phyloP scores from a whole-genome alignment of 768 basidiomycete genomes.

The Pulveroboletus frians region DNA sequence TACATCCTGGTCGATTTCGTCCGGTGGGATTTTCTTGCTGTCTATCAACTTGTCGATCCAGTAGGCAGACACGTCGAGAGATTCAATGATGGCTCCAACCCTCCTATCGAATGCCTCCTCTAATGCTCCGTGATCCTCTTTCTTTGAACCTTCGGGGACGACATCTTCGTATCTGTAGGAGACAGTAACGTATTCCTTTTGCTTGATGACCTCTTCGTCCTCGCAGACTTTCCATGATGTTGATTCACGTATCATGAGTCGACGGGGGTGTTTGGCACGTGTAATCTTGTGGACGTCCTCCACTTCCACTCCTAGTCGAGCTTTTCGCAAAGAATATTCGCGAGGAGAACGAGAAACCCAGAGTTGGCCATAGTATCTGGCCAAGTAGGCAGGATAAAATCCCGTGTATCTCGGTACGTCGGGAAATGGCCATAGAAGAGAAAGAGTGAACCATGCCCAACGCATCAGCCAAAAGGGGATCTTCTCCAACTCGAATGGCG shows the following conservation, averaged over 20 bases:
- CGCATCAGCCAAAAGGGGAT: slow-evolving; percentile 9
- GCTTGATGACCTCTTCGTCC: slow-evolving; percentile 1
- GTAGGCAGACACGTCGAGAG: slow-evolving; percentile 14
- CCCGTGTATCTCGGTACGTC: neutral
- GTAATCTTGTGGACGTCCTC: slow-evolving; percentile 9
- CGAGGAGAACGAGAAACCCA: slow-evolving; percentile 20
- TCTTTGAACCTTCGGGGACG: neutral
- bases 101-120: neutral
- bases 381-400: slow-evolving; percentile 16
- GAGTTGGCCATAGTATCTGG: slow-evolving; percentile 19
- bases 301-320: neutral
- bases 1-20: slow-evolving; percentile 15
- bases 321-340: slow-evolving; percentile 18
- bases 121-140: neutral
- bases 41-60: slow-evolving; percentile 18
- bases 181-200: slow-evolving; percentile 16
- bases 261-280: slow-evolving; percentile 11
- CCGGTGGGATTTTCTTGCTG: neutral
- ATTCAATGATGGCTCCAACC: neutral
- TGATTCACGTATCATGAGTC: slow-evolving; percentile 13
- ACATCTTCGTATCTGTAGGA: slow-evolving; percentile 17
- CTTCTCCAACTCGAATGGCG: neutral
- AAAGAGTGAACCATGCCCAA: slow-evolving; percentile 17
- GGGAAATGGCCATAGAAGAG: slow-evolving; percentile 14
- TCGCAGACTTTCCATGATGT: slow-evolving; percentile 1